Conservation (phyloP, 1,284 basidiomycete genomes). For the Austropuccinia psidii region DNA sequence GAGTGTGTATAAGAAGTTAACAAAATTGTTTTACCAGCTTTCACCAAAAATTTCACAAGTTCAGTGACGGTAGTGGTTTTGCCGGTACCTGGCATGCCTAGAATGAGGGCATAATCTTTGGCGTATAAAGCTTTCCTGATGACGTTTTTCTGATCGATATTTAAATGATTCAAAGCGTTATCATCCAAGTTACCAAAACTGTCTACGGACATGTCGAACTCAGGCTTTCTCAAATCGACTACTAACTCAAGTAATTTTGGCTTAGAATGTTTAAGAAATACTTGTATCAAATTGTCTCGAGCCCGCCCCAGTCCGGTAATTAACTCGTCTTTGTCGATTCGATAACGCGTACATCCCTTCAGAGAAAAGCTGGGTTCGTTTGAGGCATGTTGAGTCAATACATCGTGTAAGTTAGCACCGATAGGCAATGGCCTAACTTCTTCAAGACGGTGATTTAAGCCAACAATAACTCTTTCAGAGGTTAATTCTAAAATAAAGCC, state of each 20-base stretch:
- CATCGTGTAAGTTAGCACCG: background rate
- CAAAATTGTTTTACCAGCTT: slow-evolving; percentile 74
- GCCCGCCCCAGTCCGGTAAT: slow-evolving; percentile 76
- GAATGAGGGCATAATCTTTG: slow-evolving; percentile 78
- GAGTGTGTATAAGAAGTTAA: slow-evolving; percentile 93
- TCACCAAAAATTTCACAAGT: slow-evolving; percentile 70
- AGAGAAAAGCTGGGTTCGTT: slow-evolving; percentile 37
- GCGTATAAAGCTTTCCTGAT: slow-evolving; percentile 68
- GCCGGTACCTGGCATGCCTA: slow-evolving; percentile 98
- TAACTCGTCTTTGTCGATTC: slow-evolving; percentile 90
- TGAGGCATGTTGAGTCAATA: background rate
- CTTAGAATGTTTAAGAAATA: slow-evolving; percentile 68
- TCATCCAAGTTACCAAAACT: slow-evolving; percentile 19
- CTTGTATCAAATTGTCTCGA: slow-evolving; percentile 75
- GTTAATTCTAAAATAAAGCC: slow-evolving; percentile 73
- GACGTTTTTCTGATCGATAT: slow-evolving; percentile 66
- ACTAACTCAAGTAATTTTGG: slow-evolving; percentile 60
- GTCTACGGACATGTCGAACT: slow-evolving; percentile 52
- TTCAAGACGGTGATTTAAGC: slow-evolving; percentile 69
- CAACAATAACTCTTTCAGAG: slow-evolving; percentile 61
- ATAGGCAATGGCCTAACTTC: slow-evolving; percentile 1
- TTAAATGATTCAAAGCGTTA: slow-evolving; percentile 52
- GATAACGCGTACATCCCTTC: slow-evolving; percentile 56
- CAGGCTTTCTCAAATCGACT: slow-evolving; percentile 69
- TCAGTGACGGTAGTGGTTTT: slow-evolving; percentile 93